Percentiles rank a stretch among this genome's conserved stretches.
Evolutionary conservation across 1,139 yeast genomes (phyloP).

Genomic region (Nakaseomyces uthaithaninus): DNA sequence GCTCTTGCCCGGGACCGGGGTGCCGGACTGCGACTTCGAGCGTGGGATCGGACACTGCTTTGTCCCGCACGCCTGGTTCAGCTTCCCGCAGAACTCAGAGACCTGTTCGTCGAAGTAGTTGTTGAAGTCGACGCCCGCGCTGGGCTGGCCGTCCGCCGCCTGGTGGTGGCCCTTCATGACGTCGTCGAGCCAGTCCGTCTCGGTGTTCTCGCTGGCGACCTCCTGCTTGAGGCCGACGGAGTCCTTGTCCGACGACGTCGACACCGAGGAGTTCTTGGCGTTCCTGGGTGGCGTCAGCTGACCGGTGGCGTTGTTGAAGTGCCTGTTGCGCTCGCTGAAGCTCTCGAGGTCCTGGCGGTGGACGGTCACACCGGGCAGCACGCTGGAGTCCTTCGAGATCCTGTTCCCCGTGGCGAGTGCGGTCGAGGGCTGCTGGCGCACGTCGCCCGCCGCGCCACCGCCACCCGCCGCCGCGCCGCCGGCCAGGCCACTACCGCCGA

Average conservation of each 20-base stretch:
- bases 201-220: slow-evolving; percentile 13
- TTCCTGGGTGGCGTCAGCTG: slow-evolving; percentile 4
- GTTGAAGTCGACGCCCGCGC: slow-evolving; percentile 31
- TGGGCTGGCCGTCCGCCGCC: slow-evolving; percentile 2
- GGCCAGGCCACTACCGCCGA: no score
- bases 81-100: slow-evolving; percentile 60
- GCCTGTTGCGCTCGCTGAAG: slow-evolving; percentile 3
- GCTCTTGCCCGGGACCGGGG: slow-evolving; percentile 7
- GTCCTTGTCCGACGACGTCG: no score
- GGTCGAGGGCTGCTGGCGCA: no score
- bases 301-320: slow-evolving; percentile 5
- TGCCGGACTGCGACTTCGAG: slow-evolving; percentile 12
- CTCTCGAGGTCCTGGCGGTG: slow-evolving; percentile 6
- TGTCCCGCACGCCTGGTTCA: slow-evolving; percentile 82
- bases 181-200: slow-evolving; percentile 24
- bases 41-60: slow-evolving; percentile 61
- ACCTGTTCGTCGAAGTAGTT: slow-evolving; percentile 44
- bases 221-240: slow-evolving; percentile 7
- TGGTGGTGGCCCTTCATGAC: slow-evolving; percentile 7
- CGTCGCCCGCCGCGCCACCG: neutral
- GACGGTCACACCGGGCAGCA: slow-evolving; percentile 1
- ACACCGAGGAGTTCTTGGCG: neutral
- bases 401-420: slow-evolving; percentile 3
- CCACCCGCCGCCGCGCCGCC: neutral
- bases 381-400: slow-evolving; percentile 4